These are phyloP conservation scores for Clonostachys rhizophaga DNA, from an alignment of 2,329 filamentous ascomycete species.

Conservation along the genomic window DNA sequence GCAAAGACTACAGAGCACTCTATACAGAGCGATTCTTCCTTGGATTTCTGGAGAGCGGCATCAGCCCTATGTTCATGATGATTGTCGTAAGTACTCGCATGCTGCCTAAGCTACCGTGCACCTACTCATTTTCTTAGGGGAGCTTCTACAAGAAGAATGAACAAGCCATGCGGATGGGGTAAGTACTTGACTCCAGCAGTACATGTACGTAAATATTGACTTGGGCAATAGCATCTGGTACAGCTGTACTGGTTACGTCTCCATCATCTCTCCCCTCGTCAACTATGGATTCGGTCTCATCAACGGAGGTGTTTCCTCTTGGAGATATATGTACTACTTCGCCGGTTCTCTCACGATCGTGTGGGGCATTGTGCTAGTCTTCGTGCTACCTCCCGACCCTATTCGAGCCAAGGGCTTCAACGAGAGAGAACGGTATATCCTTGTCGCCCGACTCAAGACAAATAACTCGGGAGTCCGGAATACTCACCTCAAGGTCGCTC, in stretches of 20 bases:
- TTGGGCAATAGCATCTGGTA: slow-evolving; percentile 27
- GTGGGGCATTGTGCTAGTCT: slow-evolving; percentile 33
- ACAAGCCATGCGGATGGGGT: too few species aligned
- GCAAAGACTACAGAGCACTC: slow-evolving; percentile 28
- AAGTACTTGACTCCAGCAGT: slow-evolving; percentile 11
- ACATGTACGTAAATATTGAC: slow-evolving; percentile 31
- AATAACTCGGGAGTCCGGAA: slow-evolving; percentile 31
- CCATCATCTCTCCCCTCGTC: slow-evolving; percentile 32
- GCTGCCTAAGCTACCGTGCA: too few species aligned
- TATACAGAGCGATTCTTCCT: slow-evolving; percentile 33
- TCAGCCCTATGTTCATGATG: slow-evolving; percentile 41
- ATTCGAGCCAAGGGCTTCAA: slow-evolving; percentile 3
- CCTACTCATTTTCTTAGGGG: too few species aligned
- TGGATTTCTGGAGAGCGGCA: slow-evolving; percentile 35
- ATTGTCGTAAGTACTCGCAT: slow-evolving; percentile 17
- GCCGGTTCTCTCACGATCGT: slow-evolving; percentile 37
- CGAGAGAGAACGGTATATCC: slow-evolving; percentile 21
- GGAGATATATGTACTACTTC: slow-evolving; percentile 46
- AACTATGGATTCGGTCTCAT: slow-evolving; percentile 47
- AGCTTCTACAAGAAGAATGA: too few species aligned
- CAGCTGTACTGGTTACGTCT: slow-evolving; percentile 9
- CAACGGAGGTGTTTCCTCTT: slow-evolving; percentile 24
- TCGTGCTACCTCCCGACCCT: slow-evolving; percentile 32
- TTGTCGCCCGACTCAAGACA: slow-evolving; percentile 53
- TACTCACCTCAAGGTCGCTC: slow-evolving; percentile 25